Evolutionary conservation across 495 filamentous ascomycete genomes (phyloP).

Genomic region (Beverwykella pulmonaria): DNA sequence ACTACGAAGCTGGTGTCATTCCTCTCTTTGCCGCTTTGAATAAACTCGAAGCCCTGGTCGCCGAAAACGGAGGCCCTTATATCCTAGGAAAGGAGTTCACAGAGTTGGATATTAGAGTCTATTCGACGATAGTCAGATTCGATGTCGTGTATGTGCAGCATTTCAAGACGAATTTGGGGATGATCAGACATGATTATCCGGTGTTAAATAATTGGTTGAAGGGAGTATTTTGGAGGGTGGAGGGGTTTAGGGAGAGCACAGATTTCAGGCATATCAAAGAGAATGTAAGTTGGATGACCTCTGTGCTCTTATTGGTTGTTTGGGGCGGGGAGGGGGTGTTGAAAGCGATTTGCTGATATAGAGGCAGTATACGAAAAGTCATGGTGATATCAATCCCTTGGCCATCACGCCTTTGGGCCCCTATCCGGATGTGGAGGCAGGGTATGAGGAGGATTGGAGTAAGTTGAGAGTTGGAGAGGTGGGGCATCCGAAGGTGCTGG

Average conservation of each 20-base stretch:
- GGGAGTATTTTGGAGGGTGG: constrained; percentile 55
- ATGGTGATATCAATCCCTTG: constrained; percentile 47
- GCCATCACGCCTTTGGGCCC: constrained; percentile 48
- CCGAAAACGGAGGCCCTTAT: constrained; percentile 51
- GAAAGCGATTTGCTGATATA: not conserved
- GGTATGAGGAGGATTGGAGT: constrained; percentile 47
- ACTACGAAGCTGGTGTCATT: constrained; percentile 51
- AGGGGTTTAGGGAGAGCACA: constrained; percentile 45
- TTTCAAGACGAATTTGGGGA: constrained; percentile 62
- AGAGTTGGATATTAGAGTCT: constrained; percentile 56
- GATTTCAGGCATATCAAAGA: constrained; percentile 60
- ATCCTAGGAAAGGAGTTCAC: constrained; percentile 53
- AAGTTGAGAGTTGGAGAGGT: constrained; percentile 46
- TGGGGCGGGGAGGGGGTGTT: not conserved
- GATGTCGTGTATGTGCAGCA: constrained; percentile 59
- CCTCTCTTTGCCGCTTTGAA: constrained; percentile 58
- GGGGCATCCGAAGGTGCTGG: constrained; percentile 46
- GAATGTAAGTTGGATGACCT: constrained; percentile 51
- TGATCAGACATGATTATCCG: constrained; percentile 57
- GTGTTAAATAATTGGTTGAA: constrained; percentile 57
- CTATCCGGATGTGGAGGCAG: constrained; percentile 47
- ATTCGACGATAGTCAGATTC: constrained; percentile 56
- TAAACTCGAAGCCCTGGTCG: constrained; percentile 53
- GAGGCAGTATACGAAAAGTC: constrained; percentile 57
- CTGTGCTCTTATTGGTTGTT: not conserved